Evolutionary conservation across 163 green algal genomes (phyloP), one percentile per base, ranked within the genome.

Genomic region (Chlorella variabilis): DNA sequence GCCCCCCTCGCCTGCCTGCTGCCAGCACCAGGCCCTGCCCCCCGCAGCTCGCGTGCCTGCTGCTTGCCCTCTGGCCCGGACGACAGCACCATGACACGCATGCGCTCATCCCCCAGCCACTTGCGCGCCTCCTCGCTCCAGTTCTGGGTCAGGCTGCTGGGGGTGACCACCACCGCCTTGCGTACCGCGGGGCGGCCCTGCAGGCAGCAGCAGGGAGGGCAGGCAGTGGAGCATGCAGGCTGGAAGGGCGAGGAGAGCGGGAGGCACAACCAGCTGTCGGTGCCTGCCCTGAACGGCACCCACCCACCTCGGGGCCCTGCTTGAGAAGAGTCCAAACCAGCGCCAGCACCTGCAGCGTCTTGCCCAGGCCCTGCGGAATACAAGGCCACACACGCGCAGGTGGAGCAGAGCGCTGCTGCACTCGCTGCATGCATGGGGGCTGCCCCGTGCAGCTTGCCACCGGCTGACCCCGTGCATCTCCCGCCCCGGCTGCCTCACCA

Each of bases 61-160:
- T 87, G 71, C 67, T 84, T 75, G 70, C 87, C 85, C 3, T 90
- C 76, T 8, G 87, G 23, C 1, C 87, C 88, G 9, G 90, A 63
- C 36, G 80, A 75, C 49, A 94, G 67, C 45, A 88, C 86, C 25
- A 93, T 71, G 21, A 76, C 86, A 27, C 89, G 82, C 42, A 98
- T 78, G 0, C 95, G 87, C 88, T 98, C 93, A 8, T 54, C 71
- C 49, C 95, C 95, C 58, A 98, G 92, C 95, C 95, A 98, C 85
- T 98, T 98, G 48, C 82, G 89, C 38, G 92, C 82, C 82, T 95
- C 83, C 20, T 83, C 86, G 0, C 78, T 89, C 93, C 95, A 98
- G 85, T 98, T 98, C 27, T 85, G 71, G 25, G 93, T 90, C 41
- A 98, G 83, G 11, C 86, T 94, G 31, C 89, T 91, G 0, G 96